These are phyloP conservation scores for Saccharomyces jurei DNA, from an alignment of 805 yeast species.

Conservation along the genomic window DNA sequence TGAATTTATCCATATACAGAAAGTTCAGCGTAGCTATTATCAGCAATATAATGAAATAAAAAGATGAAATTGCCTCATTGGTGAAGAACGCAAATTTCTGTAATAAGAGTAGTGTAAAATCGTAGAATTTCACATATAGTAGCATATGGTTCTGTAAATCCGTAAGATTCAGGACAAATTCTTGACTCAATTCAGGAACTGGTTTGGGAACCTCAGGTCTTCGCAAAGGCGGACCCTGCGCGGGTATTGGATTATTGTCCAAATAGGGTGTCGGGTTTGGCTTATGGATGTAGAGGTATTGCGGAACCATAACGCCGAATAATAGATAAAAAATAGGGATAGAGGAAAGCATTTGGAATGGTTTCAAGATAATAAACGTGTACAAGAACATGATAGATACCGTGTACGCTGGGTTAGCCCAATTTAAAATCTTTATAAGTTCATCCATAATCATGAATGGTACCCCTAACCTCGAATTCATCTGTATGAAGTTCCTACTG, in stretches of 20 bases:
- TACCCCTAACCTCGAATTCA: conserved; percentile 53
- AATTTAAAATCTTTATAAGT: conserved; percentile 45
- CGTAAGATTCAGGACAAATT: conserved; percentile 68
- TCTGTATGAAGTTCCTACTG: conserved; percentile 56
- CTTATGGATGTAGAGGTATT: conserved; percentile 52
- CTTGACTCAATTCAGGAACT: conserved; percentile 69
- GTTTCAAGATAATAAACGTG: conserved; percentile 52
- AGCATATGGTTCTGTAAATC: conserved; percentile 79
- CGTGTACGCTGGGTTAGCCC: conserved; percentile 60
- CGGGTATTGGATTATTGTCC: conserved; percentile 37
- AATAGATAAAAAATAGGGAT: conserved; percentile 50
- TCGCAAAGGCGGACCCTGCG: conserved; percentile 44
- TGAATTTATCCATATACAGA: conserved; percentile 23
- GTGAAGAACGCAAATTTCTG: conserved; percentile 54
- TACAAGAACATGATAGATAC: conserved; percentile 44
- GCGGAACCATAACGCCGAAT: conserved; percentile 57
- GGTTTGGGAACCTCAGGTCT: conserved; percentile 54
- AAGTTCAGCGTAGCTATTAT: conserved; percentile 27
- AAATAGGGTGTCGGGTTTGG: conserved; percentile 40
- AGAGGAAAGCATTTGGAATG: conserved; percentile 41
- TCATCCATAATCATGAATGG: conserved; percentile 58
- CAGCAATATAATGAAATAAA: conserved; percentile 38
- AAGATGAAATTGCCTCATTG: conserved; percentile 51
- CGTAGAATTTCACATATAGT: conserved; percentile 54
- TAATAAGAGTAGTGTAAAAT: conserved; percentile 42